Conservation (phyloP, 768 basidiomycete species). For the Sistotremastrum suecicum region DNA sequence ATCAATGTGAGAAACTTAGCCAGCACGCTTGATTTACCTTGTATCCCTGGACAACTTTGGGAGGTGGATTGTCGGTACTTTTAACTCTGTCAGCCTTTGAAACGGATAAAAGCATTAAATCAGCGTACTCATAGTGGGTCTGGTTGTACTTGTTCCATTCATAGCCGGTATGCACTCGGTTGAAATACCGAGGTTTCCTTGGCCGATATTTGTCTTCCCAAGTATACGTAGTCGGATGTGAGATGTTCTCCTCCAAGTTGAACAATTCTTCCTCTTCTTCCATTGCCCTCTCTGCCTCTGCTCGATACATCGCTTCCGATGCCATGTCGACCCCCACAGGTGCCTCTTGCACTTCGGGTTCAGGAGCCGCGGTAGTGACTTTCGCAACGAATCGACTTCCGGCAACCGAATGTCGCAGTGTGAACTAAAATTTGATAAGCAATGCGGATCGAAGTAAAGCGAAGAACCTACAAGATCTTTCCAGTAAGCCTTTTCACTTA, state of each 20-base stretch:
- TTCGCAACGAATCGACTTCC: conserved; percentile 84
- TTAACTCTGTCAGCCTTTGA: conserved; percentile 4
- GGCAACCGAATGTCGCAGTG: conserved; percentile 67
- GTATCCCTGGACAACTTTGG: conserved; percentile 98
- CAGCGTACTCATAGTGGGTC: conserved; percentile 91
- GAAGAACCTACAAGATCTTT: conserved; percentile 41
- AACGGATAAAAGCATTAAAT: background rate
- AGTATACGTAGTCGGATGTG: conserved; percentile 74
- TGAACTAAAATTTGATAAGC: conserved; percentile 32
- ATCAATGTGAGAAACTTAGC: conserved; percentile 7
- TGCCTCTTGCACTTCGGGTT: conserved; percentile 36
- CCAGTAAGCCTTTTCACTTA: conserved; percentile 53
- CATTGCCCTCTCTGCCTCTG: conserved; percentile 82
- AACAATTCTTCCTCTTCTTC: conserved; percentile 96
- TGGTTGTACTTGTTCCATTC: conserved; percentile 99
- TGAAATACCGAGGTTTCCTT: conserved; percentile 95
- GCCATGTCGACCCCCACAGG: conserved; percentile 61
- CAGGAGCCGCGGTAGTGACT: conserved; percentile 44
- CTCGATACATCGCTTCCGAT: conserved; percentile 81
- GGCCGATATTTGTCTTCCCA: conserved; percentile 99
- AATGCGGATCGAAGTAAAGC: background rate
- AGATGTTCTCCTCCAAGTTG: conserved; percentile 83
- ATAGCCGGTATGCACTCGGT: conserved; percentile 96
- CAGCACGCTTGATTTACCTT: conserved; percentile 36
- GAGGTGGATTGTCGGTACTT: conserved; percentile 96